phyloP scores from a whole-genome alignment of 352 stramenopile species.

The Phytophthora niederhauseri region DNA sequence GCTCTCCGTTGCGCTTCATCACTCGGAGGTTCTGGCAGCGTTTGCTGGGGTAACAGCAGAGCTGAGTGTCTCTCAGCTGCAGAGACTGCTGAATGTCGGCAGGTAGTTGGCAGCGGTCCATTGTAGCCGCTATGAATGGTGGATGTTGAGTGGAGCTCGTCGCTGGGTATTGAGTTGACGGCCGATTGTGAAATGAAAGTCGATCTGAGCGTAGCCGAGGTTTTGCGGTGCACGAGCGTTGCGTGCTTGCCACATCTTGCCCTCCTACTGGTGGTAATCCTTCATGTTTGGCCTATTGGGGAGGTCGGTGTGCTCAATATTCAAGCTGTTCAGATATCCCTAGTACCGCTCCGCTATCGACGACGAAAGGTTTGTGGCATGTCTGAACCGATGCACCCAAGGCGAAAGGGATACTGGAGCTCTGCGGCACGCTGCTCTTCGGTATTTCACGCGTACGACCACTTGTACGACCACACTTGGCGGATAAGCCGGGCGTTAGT shows the following conservation, averaged over 20 bases:
- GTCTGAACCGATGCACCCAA: conserved; percentile 17
- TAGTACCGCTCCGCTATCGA: neutral
- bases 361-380: neutral
- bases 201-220: neutral
- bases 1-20: conserved; percentile 49
- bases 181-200: conserved; percentile 17
- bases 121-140: neutral
- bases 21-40: conserved; percentile 45
- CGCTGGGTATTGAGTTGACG: conserved; percentile 1
- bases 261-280: neutral
- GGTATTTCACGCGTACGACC: neutral
- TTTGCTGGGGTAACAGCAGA: conserved; percentile 49
- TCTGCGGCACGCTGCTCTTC: conserved; percentile 3
- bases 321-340: neutral
- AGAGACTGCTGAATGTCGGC: conserved; percentile 18
- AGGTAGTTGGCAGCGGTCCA: conserved; percentile 8
- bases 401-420: conserved; percentile 10
- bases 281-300: neutral
- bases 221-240: conserved; percentile 1
- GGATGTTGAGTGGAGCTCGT: conserved; percentile 25
- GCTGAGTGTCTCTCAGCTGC: conserved; percentile 11
- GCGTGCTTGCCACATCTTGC: neutral
- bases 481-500: neutral
- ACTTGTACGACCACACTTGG: neutral
- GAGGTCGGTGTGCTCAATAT: neutral